Base-by-base conservation (phyloP, 345 rosid species). In the Salix koriyanagi region DNA sequence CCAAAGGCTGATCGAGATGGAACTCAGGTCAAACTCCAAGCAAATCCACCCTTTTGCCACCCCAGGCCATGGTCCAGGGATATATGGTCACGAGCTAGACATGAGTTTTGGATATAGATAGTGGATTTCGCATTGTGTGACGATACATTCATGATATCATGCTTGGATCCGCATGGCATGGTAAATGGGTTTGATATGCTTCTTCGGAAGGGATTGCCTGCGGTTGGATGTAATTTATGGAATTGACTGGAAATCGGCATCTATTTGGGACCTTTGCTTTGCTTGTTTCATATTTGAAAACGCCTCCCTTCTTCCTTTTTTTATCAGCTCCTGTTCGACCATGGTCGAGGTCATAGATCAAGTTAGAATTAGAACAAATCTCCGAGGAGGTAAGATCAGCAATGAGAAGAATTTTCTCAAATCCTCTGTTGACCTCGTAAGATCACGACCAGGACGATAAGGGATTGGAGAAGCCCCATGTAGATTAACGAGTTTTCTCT, bases 1-100 rank as follows among this genome's bases (percentile, higher is more conserved):
- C 71, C 96, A 89, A 76, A 83, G 92, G 86, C 89, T 93, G 52
- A 58, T 93, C 30, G 96, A 90, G 85, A 91, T 91, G 91, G 92
- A 93, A 34, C 88, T 85, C 21, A 87, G 94, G 73, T 83, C 91
- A 72, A 91, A 89, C 26, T 76, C 93, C 7, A 93, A 86, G 86
- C 94, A 89, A 78, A 46, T 80, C 65, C 88, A 81, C 25, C 85
- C 89, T 4, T 77, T 84, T 28, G 77, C 90, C 10, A 26, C 88
- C 0, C 83, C 83, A 46, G 86, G 87, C 72, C 88, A 84, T 64
- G 85, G 86, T 78, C 92, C 83, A 54, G 96, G 93, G 44, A 80
- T 85, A 60, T 76, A 81, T 25, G 91, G 91, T 72, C 89, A 89
- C 68, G 97, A 91, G 85, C 88, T 89, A 39, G 96, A 93, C 86